Evolutionary conservation across 805 yeast genomes (phyloP).

Genomic region (Candida ulmi): DNA sequence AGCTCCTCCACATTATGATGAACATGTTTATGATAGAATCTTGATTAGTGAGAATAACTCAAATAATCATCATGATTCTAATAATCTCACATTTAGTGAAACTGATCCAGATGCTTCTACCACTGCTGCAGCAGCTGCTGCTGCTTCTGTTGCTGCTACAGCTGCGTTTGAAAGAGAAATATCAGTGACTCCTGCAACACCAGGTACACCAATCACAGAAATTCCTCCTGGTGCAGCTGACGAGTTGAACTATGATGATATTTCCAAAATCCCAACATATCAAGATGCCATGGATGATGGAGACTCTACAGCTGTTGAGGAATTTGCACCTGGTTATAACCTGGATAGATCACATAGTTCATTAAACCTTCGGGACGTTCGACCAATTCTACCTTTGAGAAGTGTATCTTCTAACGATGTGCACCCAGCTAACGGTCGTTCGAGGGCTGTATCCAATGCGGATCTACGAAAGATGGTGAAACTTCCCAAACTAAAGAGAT

Average conservation of each 20-base stretch:
- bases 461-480: background rate
- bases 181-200: too few relatives aligned
- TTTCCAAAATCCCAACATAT: conserved; percentile 73
- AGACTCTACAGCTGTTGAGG: conserved; percentile 30
- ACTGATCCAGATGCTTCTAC: too few relatives aligned
- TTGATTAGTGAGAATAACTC: conserved; percentile 16
- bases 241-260: conserved; percentile 27
- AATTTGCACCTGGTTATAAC: conserved; percentile 56
- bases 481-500: background rate
- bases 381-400: background rate
- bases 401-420: background rate
- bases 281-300: conserved; percentile 57
- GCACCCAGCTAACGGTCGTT: background rate
- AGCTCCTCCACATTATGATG: conserved; percentile 77
- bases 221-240: background rate
- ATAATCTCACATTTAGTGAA: too few relatives aligned
- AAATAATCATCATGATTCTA: background rate
- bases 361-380: background rate
- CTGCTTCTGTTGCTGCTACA: too few relatives aligned
- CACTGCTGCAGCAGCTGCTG: too few relatives aligned
- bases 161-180: too few relatives aligned
- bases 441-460: too few relatives aligned
- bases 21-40: conserved; percentile 59
- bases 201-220: too few relatives aligned
- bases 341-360: background rate